Conservation (phyloP, 257 asterid species). For the Jacaranda copaia region DNA sequence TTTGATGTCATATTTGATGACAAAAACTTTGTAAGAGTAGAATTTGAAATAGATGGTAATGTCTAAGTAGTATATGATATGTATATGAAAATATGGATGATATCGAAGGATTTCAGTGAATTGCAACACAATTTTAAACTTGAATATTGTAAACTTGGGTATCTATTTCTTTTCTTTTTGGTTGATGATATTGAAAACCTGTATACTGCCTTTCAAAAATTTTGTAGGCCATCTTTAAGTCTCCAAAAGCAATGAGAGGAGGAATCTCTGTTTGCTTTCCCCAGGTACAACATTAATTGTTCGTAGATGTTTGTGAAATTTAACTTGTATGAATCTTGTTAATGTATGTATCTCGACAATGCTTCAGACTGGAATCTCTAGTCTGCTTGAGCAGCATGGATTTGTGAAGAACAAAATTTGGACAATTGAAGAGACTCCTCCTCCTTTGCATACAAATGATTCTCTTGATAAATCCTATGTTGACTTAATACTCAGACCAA, state of each 20-base stretch:
- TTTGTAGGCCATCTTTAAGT: conserved; percentile 77
- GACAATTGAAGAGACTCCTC: conserved; percentile 81
- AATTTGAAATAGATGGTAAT: too few relatives aligned
- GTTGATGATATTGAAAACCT: too few relatives aligned
- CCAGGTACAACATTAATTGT: conserved; percentile 56
- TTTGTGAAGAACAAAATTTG: conserved; percentile 82
- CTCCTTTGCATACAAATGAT: conserved; percentile 63
- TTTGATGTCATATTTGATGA: too few relatives aligned
- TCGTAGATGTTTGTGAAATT: neutral
- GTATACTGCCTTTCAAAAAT: conserved; percentile 6
- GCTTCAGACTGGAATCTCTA: conserved; percentile 69
- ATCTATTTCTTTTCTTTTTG: too few relatives aligned
- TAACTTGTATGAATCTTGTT: conserved; percentile 1
- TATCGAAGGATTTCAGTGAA: too few relatives aligned
- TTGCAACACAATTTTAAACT: too few relatives aligned
- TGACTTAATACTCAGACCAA: conserved; percentile 83
- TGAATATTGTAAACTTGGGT: too few relatives aligned
- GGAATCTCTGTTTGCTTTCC: conserved; percentile 92
- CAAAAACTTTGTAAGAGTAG: too few relatives aligned
- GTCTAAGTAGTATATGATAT: too few relatives aligned
- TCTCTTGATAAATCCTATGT: conserved; percentile 71
- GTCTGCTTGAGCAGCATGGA: conserved; percentile 80
- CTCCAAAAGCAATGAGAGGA: conserved; percentile 89
- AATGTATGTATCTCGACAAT: conserved; percentile 28
- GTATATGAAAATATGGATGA: too few relatives aligned